A percentile compares a stretch with the other conserved stretches of the same genome.
These are phyloP conservation scores for Hortiboletus rubellus DNA, from an alignment of 1,284 basidiomycete species.

Conservation along the genomic window DNA sequence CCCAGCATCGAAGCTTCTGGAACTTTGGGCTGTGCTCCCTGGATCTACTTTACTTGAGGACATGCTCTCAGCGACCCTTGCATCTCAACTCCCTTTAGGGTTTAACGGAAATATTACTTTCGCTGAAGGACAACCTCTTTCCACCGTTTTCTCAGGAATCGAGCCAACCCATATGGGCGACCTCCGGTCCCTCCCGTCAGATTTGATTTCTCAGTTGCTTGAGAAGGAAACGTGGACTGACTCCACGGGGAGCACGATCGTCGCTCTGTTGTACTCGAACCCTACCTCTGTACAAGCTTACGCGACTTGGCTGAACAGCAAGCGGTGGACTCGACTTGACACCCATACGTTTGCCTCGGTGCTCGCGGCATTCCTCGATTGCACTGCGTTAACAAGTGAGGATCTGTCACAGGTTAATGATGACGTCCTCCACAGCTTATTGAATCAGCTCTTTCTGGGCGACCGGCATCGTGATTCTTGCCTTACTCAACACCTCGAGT, in stretches of 20 bases:
- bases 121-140: constrained; percentile 16
- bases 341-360: constrained; percentile 10
- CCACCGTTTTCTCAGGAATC: constrained; percentile 23
- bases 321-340: constrained; percentile 16
- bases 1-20: constrained; percentile 36
- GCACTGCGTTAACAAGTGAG: constrained; percentile 3
- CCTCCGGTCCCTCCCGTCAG: constrained; percentile 18
- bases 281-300: constrained; percentile 18
- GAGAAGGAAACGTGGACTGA: constrained; percentile 41
- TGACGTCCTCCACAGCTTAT: constrained; percentile 13
- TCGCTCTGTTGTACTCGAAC: constrained; percentile 44
- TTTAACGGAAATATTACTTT: constrained; percentile 36
- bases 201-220: constrained; percentile 39
- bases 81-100: constrained; percentile 44
- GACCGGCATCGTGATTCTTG: not conserved
- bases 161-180: constrained; percentile 29
- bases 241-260: constrained; percentile 42
- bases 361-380: constrained; percentile 31
- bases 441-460: constrained; percentile 17
- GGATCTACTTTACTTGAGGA: constrained; percentile 44
- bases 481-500: constrained; percentile 10
- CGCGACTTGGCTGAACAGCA: constrained; percentile 35
- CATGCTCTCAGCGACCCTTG: constrained; percentile 45
- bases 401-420: constrained; percentile 23
- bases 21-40: constrained; percentile 38